A percentile compares a stretch with the other conserved stretches of the same genome.
Evolutionary conservation across 148 eudicot species (phyloP).

Genomic region (Diospyros lotus): DNA sequence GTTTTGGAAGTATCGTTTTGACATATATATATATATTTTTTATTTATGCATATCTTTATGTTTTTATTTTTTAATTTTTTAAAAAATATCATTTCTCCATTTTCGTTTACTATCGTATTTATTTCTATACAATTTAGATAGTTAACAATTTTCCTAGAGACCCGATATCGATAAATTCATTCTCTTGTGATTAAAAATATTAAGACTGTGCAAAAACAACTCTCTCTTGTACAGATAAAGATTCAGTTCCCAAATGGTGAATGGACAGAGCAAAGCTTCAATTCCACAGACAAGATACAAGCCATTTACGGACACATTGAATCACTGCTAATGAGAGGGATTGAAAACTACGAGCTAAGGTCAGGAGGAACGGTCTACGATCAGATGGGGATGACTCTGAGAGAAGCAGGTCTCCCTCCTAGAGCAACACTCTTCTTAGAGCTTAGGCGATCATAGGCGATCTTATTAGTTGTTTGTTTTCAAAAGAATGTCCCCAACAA

Average conservation of each 20-base stretch:
- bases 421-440: constrained; percentile 75
- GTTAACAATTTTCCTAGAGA: too few species aligned
- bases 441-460: constrained; percentile 48
- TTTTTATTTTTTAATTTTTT: too few species aligned
- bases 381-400: constrained; percentile 56
- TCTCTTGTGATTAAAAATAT: too few species aligned
- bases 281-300: constrained; percentile 54
- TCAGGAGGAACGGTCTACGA: constrained; percentile 83
- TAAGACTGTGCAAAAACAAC: too few species aligned
- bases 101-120: too few species aligned
- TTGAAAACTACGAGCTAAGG: constrained; percentile 56
- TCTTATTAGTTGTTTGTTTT: too few species aligned
- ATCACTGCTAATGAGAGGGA: constrained; percentile 50
- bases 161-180: too few species aligned
- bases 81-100: background rate
- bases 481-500: too few species aligned
- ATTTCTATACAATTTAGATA: too few species aligned
- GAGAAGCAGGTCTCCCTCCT: constrained; percentile 80
- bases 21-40: too few species aligned
- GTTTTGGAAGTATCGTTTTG: background rate
- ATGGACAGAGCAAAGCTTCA: constrained; percentile 61
- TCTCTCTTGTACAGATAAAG: constrained; percentile 46
- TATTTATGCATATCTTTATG: too few species aligned
- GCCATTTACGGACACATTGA: constrained; percentile 59
- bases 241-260: constrained; percentile 86